A percentile compares a stretch with the other conserved stretches of the same genome.
Conservation (phyloP, 305 asterid species). For the Fraxinus platypoda region DNA sequence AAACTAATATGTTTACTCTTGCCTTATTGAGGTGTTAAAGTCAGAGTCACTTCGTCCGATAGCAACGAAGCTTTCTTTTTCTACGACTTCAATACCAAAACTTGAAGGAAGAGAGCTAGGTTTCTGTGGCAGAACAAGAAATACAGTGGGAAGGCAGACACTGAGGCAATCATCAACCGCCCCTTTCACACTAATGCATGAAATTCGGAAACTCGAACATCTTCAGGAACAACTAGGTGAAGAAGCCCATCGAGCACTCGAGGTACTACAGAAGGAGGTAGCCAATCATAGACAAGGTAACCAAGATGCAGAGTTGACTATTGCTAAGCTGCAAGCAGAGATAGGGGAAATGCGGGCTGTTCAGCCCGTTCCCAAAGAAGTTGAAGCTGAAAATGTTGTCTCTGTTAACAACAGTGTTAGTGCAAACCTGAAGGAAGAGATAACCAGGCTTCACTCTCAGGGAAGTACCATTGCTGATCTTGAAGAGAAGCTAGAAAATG, state of each 20-base stretch:
- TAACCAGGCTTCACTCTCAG: constrained; percentile 89
- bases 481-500: constrained; percentile 93
- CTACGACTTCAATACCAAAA: constrained; percentile 64
- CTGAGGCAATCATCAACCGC: constrained; percentile 93
- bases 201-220: constrained; percentile 89
- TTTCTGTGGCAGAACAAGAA: constrained; percentile 44
- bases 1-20: neutral
- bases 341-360: constrained; percentile 74
- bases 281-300: constrained; percentile 87
- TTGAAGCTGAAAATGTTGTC: constrained; percentile 50
- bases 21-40: constrained; percentile 45
- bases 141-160: constrained; percentile 61
- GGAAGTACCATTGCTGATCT: constrained; percentile 93
- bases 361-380: constrained; percentile 49
- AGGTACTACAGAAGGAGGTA: constrained; percentile 93
- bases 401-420: constrained; percentile 82
- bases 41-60: constrained; percentile 50
- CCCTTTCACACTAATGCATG: constrained; percentile 91
- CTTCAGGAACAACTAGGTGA: constrained; percentile 97
- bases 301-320: constrained; percentile 97
- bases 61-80: constrained; percentile 85
- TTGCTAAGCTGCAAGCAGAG: constrained; percentile 91
- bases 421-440: constrained; percentile 93
- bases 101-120: constrained; percentile 48
- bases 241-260: constrained; percentile 91